Conservation (phyloP, 306 rosid genomes). For the Psophocarpus tetragonolobus region DNA sequence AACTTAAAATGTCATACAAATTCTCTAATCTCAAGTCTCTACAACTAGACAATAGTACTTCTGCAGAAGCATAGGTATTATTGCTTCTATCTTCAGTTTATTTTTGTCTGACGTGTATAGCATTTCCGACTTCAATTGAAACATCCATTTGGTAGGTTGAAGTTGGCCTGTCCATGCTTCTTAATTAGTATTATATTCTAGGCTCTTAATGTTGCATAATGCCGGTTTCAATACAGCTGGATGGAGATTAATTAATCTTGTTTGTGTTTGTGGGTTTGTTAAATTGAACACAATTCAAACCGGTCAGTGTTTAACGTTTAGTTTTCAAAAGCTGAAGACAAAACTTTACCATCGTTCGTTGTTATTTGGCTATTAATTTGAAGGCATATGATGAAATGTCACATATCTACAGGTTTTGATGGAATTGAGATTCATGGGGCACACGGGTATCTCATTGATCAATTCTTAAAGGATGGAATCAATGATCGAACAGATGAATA, state of each 20-base stretch:
- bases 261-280: not conserved
- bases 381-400: slow-evolving; percentile 49
- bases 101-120: no score
- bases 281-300: not conserved
- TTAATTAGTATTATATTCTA: not conserved
- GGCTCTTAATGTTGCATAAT: not conserved
- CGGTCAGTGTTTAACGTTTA: not conserved
- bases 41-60: no score
- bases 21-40: no score
- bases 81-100: no score
- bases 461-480: slow-evolving; percentile 53
- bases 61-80: no score
- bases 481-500: slow-evolving; percentile 57
- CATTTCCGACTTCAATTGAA: no score
- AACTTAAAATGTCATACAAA: no score
- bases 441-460: slow-evolving; percentile 76
- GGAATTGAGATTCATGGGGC: slow-evolving; percentile 95
- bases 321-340: not conserved
- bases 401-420: slow-evolving; percentile 68
- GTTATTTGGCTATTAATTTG: not conserved
- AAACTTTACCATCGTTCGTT: not conserved
- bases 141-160: not conserved
- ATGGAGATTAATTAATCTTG: not conserved
- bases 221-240: not conserved
- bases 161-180: not conserved